Evolutionary conservation across 768 basidiomycete species (phyloP).

Genomic region (Rubroboletus satanas): DNA sequence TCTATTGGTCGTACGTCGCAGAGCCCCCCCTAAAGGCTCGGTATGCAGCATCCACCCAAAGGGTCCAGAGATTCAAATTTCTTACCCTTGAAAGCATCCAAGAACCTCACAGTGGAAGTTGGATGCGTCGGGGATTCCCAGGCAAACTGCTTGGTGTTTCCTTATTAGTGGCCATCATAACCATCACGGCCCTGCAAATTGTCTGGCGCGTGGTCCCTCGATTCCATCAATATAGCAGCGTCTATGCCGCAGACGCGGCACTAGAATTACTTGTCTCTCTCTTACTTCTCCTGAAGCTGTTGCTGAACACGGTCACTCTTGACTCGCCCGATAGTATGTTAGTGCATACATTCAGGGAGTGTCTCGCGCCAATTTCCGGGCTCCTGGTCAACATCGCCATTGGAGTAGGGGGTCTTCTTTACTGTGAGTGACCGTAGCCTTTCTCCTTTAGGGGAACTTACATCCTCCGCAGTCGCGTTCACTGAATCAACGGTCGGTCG

Average conservation of each 20-base stretch:
- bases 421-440: conserved; percentile 44
- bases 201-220: conserved; percentile 52
- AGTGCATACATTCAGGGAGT: conserved; percentile 44
- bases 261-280: conserved; percentile 56
- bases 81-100: conserved; percentile 14
- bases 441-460: conserved; percentile 9
- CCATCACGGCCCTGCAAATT: conserved; percentile 55
- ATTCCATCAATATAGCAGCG: conserved; percentile 36
- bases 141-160: conserved; percentile 52
- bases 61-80: conserved; percentile 11
- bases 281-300: conserved; percentile 58
- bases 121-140: conserved; percentile 59
- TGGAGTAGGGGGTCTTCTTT: conserved; percentile 52
- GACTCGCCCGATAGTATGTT: conserved; percentile 36
- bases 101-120: conserved; percentile 52
- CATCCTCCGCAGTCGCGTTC: conserved; percentile 48
- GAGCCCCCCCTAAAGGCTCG: conserved; percentile 42
- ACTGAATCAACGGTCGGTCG: conserved; percentile 69
- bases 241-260: conserved; percentile 57
- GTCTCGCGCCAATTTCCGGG: conserved; percentile 48
- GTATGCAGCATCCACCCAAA: conserved; percentile 28
- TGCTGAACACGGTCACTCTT: conserved; percentile 49
- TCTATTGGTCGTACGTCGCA: conserved; percentile 65
- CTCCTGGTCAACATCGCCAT: conserved; percentile 50
- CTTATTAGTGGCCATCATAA: conserved; percentile 42